Base-by-base conservation (phyloP, 1,284 basidiomycete species). In the Vanrija pseudolonga region DNA sequence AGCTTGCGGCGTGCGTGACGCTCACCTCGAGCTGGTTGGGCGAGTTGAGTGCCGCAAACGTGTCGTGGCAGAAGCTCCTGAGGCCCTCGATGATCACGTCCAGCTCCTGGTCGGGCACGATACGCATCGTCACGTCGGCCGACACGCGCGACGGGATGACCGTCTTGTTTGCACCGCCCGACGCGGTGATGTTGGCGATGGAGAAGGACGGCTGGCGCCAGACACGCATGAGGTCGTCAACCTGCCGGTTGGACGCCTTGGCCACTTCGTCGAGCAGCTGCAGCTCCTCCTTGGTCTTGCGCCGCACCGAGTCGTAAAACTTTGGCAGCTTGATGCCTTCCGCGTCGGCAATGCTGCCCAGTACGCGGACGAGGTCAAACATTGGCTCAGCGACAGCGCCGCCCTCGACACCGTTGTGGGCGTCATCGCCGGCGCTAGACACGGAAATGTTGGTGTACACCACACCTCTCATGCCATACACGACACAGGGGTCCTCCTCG, bases 401-500 rank as follows among this genome's bases (percentile, higher is more conserved):
- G 38, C 95, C 95, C 65, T 97, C 90, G 8, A 98, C 84, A 62
- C 95, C 95, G 12, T 63, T 76, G 56, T 71, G 71, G 14, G 68
- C 65, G 55, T 73, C 68, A 28, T 66, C 66, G 8, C 67, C 68
- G 17, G 80, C 75, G 61, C 83, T 88, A 8, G 81, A 81, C 47
- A 93, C 84, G 82, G 87, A 59, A 15, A 74, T 57, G 40, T 68
- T 70, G 53, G 70, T 69, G 55, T 73, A 74, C 15, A 97, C 84
- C 3, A 98, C 95, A 0, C 95, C 95, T 47, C 95, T 84, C 61
- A 98, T 79, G 3, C 95, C 95, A 68, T 96, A 95, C 0, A 94
- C 97, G 54, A 98, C 87, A 68, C 94, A 98, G 0, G 95, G 94
- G n/a, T 86, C 85, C 58, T 89, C 85, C 66, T 97, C 92, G 28